phyloP scores from a whole-genome alignment of 2,329 filamentous ascomycete species.

The Byssothecium circinans region DNA sequence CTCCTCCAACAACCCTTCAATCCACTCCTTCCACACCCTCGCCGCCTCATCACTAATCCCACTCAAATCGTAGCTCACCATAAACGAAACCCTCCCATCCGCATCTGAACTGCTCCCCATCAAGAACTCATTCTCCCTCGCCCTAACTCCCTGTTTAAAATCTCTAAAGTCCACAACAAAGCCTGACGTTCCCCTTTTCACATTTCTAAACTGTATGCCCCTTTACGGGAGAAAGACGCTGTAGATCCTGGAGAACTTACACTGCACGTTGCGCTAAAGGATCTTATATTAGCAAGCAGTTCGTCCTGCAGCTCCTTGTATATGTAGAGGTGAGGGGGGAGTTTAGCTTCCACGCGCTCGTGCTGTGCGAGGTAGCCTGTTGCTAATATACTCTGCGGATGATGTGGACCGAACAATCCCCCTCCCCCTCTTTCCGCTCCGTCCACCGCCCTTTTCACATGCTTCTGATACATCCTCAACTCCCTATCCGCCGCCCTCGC shows the following conservation, averaged over 20 bases:
- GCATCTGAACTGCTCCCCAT: constrained; percentile 46
- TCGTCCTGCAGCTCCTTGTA: constrained; percentile 43
- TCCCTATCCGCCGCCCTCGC: constrained; percentile 48
- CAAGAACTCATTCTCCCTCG: constrained; percentile 51
- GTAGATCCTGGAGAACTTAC: constrained; percentile 48
- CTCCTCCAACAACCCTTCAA: constrained; percentile 35
- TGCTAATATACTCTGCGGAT: constrained; percentile 46
- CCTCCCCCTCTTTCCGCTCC: constrained; percentile 17
- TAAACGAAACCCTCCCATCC: constrained; percentile 40
- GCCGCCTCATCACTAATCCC: constrained; percentile 37
- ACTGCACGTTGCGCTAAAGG: constrained; percentile 48
- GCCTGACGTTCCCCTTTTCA: constrained; percentile 27
- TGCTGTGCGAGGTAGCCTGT: constrained; percentile 47
- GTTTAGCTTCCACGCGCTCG: constrained; percentile 42
- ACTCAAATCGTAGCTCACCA: constrained; percentile 47
- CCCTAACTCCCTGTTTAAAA: constrained; percentile 45
- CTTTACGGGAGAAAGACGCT: constrained; percentile 36
- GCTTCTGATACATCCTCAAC: constrained; percentile 50
- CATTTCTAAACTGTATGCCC: constrained; percentile 23
- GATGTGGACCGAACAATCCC: constrained; percentile 42
- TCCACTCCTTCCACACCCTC: constrained; percentile 34
- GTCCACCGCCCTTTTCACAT: constrained; percentile 17
- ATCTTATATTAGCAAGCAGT: constrained; percentile 33
- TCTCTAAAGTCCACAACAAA: constrained; percentile 46
- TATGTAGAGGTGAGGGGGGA: constrained; percentile 33